A percentile compares a stretch with the other conserved stretches of the same genome.
phyloP scores from a whole-genome alignment of 805 yeast species.

The Pichia occidentalis region DNA sequence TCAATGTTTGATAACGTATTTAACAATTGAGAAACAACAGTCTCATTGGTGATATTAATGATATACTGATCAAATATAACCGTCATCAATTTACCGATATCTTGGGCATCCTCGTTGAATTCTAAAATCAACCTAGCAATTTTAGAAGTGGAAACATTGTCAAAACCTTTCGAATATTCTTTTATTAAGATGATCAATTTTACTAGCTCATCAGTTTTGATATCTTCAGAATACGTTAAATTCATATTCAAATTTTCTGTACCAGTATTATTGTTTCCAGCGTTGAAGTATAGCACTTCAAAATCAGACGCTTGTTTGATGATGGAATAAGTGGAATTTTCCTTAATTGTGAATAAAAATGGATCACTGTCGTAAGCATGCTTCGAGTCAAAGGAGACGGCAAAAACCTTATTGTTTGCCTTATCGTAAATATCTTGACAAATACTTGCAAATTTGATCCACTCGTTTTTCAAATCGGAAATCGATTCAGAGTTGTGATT shows the following conservation, averaged over 20 bases:
- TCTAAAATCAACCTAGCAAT: slow-evolving; percentile 28
- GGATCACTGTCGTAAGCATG: slow-evolving; percentile 18
- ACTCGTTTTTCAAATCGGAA: slow-evolving; percentile 24
- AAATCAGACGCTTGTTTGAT: slow-evolving; percentile 30
- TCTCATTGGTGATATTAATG: slow-evolving; percentile 34
- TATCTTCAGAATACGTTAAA: slow-evolving; percentile 2
- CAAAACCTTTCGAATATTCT: slow-evolving; percentile 27
- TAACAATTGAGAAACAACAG: slow-evolving; percentile 34
- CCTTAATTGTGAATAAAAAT: slow-evolving; percentile 31
- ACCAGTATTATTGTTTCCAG: slow-evolving; percentile 3
- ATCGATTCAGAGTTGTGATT: too few species aligned
- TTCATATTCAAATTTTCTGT: too few species aligned
- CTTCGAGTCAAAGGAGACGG: slow-evolving; percentile 34
- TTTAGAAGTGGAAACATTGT: slow-evolving; percentile 33
- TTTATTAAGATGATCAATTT: slow-evolving; percentile 6
- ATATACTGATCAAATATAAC: slow-evolving; percentile 37
- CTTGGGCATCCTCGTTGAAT: slow-evolving; percentile 31
- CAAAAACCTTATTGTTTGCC: slow-evolving; percentile 43
- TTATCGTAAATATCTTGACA: slow-evolving; percentile 60
- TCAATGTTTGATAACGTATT: slow-evolving; percentile 17
- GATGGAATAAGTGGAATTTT: slow-evolving; percentile 27
- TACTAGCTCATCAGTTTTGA: slow-evolving; percentile 9
- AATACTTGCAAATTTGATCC: slow-evolving; percentile 55
- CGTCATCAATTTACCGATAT: slow-evolving; percentile 30
- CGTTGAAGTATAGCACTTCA: slow-evolving; percentile 31